Conservation (phyloP, 2,329 filamentous ascomycete genomes). For the Pseudopithomyces chartarum region DNA sequence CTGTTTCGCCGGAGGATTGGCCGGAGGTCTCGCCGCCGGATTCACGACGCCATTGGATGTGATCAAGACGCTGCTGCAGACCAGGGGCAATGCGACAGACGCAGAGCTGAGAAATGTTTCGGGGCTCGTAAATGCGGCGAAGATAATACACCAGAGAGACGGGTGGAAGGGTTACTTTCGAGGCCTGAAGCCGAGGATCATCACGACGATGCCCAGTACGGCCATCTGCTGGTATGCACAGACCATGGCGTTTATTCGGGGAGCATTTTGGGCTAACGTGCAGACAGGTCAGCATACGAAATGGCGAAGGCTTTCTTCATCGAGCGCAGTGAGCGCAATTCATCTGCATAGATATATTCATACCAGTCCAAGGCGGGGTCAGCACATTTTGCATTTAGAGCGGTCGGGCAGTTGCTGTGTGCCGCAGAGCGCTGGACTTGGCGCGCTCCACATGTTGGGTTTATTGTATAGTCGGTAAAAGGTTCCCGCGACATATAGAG, state of each 20-base stretch:
- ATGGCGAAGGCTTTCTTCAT: slow-evolving; percentile 73
- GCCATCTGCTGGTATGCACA: slow-evolving; percentile 91
- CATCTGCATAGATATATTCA: slow-evolving; percentile 14
- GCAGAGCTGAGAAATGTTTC: slow-evolving; percentile 83
- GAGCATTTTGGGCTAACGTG: slow-evolving; percentile 13
- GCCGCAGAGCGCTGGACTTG: slow-evolving; percentile 19
- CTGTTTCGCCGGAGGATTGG: slow-evolving; percentile 88
- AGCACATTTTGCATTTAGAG: slow-evolving; percentile 25
- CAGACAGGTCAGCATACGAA: slow-evolving; percentile 67
- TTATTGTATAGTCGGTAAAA: slow-evolving; percentile 35
- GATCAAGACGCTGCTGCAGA: slow-evolving; percentile 97
- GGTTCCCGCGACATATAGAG: slow-evolving; percentile 28
- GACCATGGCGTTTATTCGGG: neutral
- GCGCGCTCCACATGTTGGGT: slow-evolving; percentile 19
- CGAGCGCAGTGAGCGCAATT: slow-evolving; percentile 35
- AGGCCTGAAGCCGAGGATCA: slow-evolving; percentile 84
- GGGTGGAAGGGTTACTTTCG: slow-evolving; percentile 90
- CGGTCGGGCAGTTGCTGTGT: slow-evolving; percentile 15
- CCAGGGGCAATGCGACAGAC: slow-evolving; percentile 81
- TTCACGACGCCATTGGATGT: slow-evolving; percentile 97
- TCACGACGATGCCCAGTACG: slow-evolving; percentile 97
- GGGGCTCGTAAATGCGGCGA: slow-evolving; percentile 77
- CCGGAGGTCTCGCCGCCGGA: slow-evolving; percentile 90
- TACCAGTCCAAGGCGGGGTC: slow-evolving; percentile 14
- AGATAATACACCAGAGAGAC: slow-evolving; percentile 81